Base-by-base conservation (phyloP, 2,329 filamentous ascomycete genomes). In the Aspergillus ustus region DNA sequence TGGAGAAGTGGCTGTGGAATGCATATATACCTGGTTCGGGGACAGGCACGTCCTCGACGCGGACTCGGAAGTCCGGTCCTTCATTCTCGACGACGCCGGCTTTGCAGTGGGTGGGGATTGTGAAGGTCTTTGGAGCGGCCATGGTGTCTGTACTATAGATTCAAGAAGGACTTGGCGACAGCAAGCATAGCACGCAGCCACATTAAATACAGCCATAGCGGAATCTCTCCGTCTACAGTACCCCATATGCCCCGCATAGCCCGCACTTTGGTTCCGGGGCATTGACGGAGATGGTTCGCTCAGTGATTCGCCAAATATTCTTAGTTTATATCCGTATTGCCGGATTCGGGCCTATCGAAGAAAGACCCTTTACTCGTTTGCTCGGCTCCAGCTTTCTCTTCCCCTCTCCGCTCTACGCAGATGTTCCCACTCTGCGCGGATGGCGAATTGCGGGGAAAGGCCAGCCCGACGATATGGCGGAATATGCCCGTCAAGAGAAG, bases 41-140 rank as follows among this genome's bases (percentile, higher is more conserved):
- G 0, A 84, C 81, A 20, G 79, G 77, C 2, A 84, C 81, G 60
- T 77, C 76, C 66, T 82, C 76, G 11, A 84, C 77, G 59, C 81
- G 78, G 29, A 84, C 72, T 8, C 68, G 69, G 63, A 84, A 84
- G 58, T 83, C 70, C 0, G 82, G 81, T 1, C 83, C 83, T 67
- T 82, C 78, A 62, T 84, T 82, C 31, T 82, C 73, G 1, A 83
- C 79, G 1, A 84, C 82, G 7, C 80, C 83, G 2, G 81, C 83
- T 60, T 83, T 82, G 69, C 83, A 82, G 59, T 79, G 75, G 46
- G 80, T 80, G 2, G 82, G 83, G 44, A 84, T 78, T 2, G 65
- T 52, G 20, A 62, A 62, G 1, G 61, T 45, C 11, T 57, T 57
- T 20, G 29, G 13, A 9, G 19, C n/a, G 43, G 53, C 22, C 45